Conservation (phyloP, 805 yeast genomes). For the Ogataea nonfermentans region DNA sequence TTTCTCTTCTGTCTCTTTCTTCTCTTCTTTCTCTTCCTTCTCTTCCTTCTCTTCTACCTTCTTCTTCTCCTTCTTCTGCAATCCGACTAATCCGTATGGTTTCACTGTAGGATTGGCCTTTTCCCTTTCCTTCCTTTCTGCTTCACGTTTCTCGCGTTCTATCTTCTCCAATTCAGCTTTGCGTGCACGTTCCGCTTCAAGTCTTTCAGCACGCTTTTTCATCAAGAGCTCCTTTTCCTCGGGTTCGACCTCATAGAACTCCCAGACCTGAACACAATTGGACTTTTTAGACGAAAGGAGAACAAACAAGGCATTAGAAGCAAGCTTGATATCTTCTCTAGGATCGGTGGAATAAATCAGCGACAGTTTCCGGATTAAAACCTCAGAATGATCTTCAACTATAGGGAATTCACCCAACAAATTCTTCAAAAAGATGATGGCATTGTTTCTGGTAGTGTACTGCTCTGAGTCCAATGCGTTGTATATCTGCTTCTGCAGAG, state of each 20-base stretch:
- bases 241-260: constrained; percentile 50
- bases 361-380: constrained; percentile 46
- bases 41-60: background rate
- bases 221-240: constrained; percentile 37
- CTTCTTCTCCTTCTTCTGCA: constrained; percentile 19
- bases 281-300: constrained; percentile 55
- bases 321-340: constrained; percentile 77
- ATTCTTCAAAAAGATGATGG: constrained; percentile 73
- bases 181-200: constrained; percentile 19
- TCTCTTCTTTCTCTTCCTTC: constrained; percentile 2
- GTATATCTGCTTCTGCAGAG: constrained; percentile 43
- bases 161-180: constrained; percentile 19
- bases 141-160: constrained; percentile 19
- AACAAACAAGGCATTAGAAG: constrained; percentile 71
- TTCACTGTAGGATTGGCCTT: constrained; percentile 16
- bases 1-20: background rate
- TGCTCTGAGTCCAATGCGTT: constrained; percentile 48
- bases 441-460: constrained; percentile 78
- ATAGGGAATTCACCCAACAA: constrained; percentile 59
- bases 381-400: constrained; percentile 63
- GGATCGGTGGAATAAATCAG: constrained; percentile 49
- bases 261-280: constrained; percentile 52
- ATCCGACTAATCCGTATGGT: constrained; percentile 33
- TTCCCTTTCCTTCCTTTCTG: constrained; percentile 13
- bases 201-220: constrained; percentile 21